phyloP scores from a whole-genome alignment of 2,329 filamentous ascomycete genomes.

The Geosmithia morbida region DNA sequence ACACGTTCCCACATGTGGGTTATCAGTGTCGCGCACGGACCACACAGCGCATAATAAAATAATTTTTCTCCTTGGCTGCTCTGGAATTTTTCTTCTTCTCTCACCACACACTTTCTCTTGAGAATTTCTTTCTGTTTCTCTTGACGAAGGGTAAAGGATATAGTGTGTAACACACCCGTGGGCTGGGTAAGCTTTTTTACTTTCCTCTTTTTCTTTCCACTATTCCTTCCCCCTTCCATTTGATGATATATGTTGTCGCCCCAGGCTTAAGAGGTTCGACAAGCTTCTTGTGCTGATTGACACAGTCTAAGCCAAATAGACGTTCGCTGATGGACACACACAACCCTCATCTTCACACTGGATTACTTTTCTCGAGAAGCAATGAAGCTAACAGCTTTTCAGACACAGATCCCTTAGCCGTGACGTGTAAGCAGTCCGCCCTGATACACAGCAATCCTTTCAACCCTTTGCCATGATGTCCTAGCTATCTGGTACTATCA shows the following conservation, averaged over 20 bases:
- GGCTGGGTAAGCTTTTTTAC: background rate
- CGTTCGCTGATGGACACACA: conserved; percentile 20
- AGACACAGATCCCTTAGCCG: background rate
- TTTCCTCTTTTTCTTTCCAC: background rate
- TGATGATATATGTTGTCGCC: conserved; percentile 35
- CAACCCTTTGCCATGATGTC: conserved; percentile 17
- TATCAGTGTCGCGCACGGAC: background rate
- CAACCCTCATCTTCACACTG: conserved; percentile 1
- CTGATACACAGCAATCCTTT: too few relatives aligned
- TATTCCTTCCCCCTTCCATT: conserved; percentile 7
- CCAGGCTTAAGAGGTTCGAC: conserved; percentile 33
- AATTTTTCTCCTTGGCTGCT: background rate
- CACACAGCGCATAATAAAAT: background rate
- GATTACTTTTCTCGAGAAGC: background rate
- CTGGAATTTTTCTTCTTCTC: background rate
- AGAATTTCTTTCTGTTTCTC: background rate
- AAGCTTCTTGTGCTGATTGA: conserved; percentile 32
- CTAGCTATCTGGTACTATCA: conserved; percentile 27
- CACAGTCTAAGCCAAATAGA: conserved; percentile 44
- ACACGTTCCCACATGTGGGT: background rate
- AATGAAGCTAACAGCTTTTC: background rate
- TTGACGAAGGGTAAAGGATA: background rate
- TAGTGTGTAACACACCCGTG: background rate
- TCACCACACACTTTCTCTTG: background rate
- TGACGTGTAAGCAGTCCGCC: background rate